phyloP scores from a whole-genome alignment of 768 basidiomycete species.

The Phylloporus arenicola region DNA sequence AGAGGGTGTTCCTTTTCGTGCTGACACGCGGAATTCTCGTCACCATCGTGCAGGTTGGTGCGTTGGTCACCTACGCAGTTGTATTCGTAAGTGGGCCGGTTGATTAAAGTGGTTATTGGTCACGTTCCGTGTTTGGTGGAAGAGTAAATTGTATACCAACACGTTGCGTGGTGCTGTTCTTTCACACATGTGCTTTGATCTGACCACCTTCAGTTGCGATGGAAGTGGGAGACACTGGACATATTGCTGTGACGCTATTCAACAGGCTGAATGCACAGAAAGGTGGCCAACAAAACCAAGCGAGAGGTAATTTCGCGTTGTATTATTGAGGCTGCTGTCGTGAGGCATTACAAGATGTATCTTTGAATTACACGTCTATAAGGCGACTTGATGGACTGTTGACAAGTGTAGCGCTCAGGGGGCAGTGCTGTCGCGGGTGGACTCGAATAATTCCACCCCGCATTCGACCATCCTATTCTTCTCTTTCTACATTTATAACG shows the following conservation, averaged over 20 bases:
- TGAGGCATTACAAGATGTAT: too few relatives aligned
- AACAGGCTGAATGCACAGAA: slow-evolving; percentile 6
- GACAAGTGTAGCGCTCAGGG: neutral
- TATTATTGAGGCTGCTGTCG: neutral
- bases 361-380: neutral
- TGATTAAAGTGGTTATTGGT: neutral
- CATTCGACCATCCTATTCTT: slow-evolving; percentile 3
- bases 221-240: neutral
- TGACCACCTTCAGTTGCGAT: slow-evolving; percentile 7
- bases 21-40: slow-evolving; percentile 13
- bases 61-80: slow-evolving; percentile 1
- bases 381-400: neutral
- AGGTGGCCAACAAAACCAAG: neutral
- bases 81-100: slow-evolving; percentile 5
- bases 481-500: neutral
- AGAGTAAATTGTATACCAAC: slow-evolving; percentile 5
- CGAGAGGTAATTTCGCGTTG: neutral
- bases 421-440: slow-evolving; percentile 4
- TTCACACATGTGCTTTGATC: neutral
- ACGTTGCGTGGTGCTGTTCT: neutral
- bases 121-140: slow-evolving; percentile 3
- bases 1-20: slow-evolving; percentile 9
- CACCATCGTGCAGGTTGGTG: slow-evolving; percentile 8
- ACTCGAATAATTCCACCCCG: slow-evolving; percentile 8
- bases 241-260: neutral